These are phyloP conservation scores for Rhizophagus clarus DNA, from an alignment of 192 early-diverging fungal genomes.

Conservation along the genomic window DNA sequence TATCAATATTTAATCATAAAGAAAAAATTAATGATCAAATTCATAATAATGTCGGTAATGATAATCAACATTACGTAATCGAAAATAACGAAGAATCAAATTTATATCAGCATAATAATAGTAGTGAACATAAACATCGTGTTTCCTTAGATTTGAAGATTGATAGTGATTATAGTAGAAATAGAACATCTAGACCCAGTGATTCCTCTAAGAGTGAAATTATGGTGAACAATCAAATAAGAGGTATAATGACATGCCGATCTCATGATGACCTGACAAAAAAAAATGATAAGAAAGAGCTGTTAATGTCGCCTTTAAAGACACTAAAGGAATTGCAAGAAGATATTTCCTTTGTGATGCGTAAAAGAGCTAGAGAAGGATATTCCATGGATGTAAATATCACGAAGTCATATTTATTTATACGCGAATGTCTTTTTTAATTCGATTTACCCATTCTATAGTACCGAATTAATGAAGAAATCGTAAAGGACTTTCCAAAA, in stretches of 20 bases:
- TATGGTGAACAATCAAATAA: slow-evolving; percentile 14
- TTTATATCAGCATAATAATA: background rate
- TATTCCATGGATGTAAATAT: slow-evolving; percentile 76
- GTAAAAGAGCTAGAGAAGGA: slow-evolving; percentile 68
- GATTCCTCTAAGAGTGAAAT: slow-evolving; percentile 1
- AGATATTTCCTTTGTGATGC: slow-evolving; percentile 86
- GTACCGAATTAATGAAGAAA: slow-evolving; percentile 46
- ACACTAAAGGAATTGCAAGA: slow-evolving; percentile 27
- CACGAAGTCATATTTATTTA: slow-evolving; percentile 39
- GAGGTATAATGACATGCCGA: slow-evolving; percentile 3
- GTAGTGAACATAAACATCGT: background rate
- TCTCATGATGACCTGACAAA: slow-evolving; percentile 31
- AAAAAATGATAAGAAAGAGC: slow-evolving; percentile 13
- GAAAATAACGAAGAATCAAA: background rate
- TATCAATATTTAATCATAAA: slow-evolving; percentile 37
- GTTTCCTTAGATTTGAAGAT: slow-evolving; percentile 1
- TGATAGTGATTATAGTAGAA: background rate
- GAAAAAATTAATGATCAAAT: background rate
- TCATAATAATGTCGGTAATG: background rate
- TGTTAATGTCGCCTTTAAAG: background rate
- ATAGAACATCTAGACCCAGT: slow-evolving; percentile 23
- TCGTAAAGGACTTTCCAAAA: slow-evolving; percentile 54
- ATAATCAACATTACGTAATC: background rate
- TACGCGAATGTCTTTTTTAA: background rate
- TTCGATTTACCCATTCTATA: slow-evolving; percentile 12